phyloP scores from a whole-genome alignment of 1,284 basidiomycete genomes.

The Stereum hirsutum region DNA sequence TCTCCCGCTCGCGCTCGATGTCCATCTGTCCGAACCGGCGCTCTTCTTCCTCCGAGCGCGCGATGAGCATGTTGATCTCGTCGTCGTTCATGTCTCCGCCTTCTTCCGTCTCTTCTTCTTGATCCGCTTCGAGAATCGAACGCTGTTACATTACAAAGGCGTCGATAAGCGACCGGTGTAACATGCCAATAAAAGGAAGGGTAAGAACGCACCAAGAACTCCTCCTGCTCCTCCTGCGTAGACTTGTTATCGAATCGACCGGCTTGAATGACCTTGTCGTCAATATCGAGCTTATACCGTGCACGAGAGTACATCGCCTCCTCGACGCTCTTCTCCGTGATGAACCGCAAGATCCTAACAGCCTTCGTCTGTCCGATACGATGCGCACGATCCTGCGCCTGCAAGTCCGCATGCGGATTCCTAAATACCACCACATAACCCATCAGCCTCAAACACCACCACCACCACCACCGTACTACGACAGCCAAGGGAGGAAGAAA shows the following conservation, averaged over 20 bases:
- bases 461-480: no score
- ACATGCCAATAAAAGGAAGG: constrained; percentile 5
- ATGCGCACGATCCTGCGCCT: constrained; percentile 99
- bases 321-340: constrained; percentile 97
- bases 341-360: constrained; percentile 93
- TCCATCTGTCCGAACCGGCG: constrained; percentile 84
- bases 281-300: constrained; percentile 95
- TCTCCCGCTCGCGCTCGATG: constrained; percentile 68
- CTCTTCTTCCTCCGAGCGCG: constrained; percentile 78
- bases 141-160: constrained; percentile 50
- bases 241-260: constrained; percentile 99
- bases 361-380: constrained; percentile 99
- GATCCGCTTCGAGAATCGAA: constrained; percentile 81
- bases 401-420: constrained; percentile 97
- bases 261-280: constrained; percentile 99
- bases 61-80: constrained; percentile 91
- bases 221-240: constrained; percentile 95
- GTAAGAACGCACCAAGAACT: constrained; percentile 67
- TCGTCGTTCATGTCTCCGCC: constrained; percentile 96
- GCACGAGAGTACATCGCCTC: constrained; percentile 96
- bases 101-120: constrained; percentile 89
- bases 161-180: not conserved
- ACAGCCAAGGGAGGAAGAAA: no score
- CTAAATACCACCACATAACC: constrained; percentile 26
- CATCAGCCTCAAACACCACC: constrained; percentile 22